A percentile compares a stretch with the other conserved stretches of the same genome.
phyloP scores from a whole-genome alignment of 208 protist genomes.

The Spongospora subterranea region DNA sequence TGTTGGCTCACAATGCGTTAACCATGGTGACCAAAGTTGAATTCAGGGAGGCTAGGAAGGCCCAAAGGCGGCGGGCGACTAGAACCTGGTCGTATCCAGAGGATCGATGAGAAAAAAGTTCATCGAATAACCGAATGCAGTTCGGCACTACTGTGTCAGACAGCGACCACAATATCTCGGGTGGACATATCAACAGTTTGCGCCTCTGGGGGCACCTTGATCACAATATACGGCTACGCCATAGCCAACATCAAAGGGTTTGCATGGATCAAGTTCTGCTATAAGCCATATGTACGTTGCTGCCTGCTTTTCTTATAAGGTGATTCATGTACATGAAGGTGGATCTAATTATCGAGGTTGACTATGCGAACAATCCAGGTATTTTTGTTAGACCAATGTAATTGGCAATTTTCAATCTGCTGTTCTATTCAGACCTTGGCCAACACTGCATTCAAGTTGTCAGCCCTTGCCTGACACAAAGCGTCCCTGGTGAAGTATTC shows the following conservation, averaged over 20 bases:
- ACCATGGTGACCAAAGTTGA: not conserved
- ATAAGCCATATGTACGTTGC: not conserved
- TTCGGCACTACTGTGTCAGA: not conserved
- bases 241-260: not conserved
- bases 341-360: not conserved
- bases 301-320: not conserved
- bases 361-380: not conserved
- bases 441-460: not conserved
- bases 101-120: not conserved
- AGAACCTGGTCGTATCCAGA: not conserved
- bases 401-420: not conserved
- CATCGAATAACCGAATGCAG: not conserved
- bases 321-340: not conserved
- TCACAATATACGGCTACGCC: not conserved
- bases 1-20: not conserved
- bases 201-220: not conserved
- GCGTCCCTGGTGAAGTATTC: not conserved
- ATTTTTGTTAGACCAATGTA: not conserved
- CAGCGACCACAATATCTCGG: not conserved
- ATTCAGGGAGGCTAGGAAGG: not conserved
- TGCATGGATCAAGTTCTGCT: not conserved
- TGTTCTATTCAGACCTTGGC: not conserved
- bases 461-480: not conserved
- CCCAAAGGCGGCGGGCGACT: not conserved
- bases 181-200: not conserved